Evolutionary conservation across 2,329 filamentous ascomycete genomes (phyloP), one percentile per base, ranked within the genome.

Genomic region (Zymoseptoria passerinii): DNA sequence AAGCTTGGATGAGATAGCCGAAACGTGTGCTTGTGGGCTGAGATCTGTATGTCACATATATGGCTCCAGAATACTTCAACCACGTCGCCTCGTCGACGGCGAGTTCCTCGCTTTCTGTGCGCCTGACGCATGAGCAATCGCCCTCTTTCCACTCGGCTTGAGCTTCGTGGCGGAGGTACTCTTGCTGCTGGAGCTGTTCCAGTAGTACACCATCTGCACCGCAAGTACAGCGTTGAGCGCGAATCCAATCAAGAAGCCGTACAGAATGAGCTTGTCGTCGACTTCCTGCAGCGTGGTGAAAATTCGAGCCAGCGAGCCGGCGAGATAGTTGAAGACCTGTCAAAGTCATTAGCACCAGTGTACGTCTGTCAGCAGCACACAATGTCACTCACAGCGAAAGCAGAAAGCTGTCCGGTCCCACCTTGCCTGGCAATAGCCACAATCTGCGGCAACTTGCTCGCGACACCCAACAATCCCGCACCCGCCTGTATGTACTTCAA

Each of bases 231-330:
- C 80, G 75, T 99, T 99, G 67, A 99, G 83, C n/a, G 80, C 77
- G 73, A 96, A 96, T 28, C 91, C 94, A 7, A 91, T 90, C 57
- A 97, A 77, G 80, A 95, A 97, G 54, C 92, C 89, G 76, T 95
- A 97, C 27, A 99, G 82, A 68, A 99, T 97, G 59, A 97, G 81
- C 76, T 92, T 92, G 75, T 99, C 94, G 73, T 95, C 89, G 60
- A 99, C 94, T 79, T 99, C 94, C 71, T 97, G 92, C 58, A 99
- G 79, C 8, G 95, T 99, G 29, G 94, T 99, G 76, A 96, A 99
- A 77, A 99, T 95, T 72, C 94, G 89, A 27, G 90, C 89, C 59
- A 97, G 83, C 50, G 91, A 96, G 48, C 95, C 94, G 67, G 86
- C 81, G 69, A 99, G 89, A 76, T 96, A 99, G 80, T 96, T 97